Base-by-base conservation (phyloP, 2,329 filamentous ascomycete species). In the Capronia coronata region DNA sequence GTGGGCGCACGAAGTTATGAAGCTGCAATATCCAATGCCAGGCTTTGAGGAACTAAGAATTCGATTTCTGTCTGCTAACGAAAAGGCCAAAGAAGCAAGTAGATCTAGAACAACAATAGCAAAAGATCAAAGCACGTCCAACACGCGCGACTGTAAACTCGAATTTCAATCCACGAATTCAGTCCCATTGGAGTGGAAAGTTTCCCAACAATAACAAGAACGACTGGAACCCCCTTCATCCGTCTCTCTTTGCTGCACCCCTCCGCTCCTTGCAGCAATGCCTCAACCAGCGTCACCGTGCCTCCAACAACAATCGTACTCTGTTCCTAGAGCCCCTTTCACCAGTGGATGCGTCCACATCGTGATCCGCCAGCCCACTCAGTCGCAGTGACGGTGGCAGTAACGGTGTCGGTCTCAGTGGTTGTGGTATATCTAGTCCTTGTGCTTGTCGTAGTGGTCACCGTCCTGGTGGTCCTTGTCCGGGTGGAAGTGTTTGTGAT, bases 1-100 rank as follows among this genome's bases (percentile, higher is more conserved):
- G 37, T 25, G 22, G 43, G 38, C 32, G 48, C 16, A 35, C 46
- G 10, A 60, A 58, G 44, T 45, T 60, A 32, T 60, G 44, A 55
- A 10, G 18, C 1, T 1, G 32, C 6, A 7, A 18, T 21, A 34
- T 14, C 6, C 11, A 1, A 6, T 16, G n/a, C 21, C 5, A 14
- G 11, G 22, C 14, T 16, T 30, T 21, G 39, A 37, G 39, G 18
- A 27, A 18, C 18, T 9, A 37, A 43, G 2, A 2, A 41, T 18
- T 6, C 14, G 3, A 2, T 37, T 37, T 19, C 8, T n/a, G 5
- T 11, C 14, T 8, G 19, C 16, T 4, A 8, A 38, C 4, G 13
- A 19, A 38, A 32, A 32, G 13, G 13, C 3, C 7, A 32, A n/a
- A 32, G 29, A 32, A 32, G 29, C 29, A 6, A 32, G 7, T 32